These are phyloP conservation scores for Penicillium sclerotigenum DNA, from an alignment of 2,329 filamentous ascomycete species.

Conservation along the genomic window DNA sequence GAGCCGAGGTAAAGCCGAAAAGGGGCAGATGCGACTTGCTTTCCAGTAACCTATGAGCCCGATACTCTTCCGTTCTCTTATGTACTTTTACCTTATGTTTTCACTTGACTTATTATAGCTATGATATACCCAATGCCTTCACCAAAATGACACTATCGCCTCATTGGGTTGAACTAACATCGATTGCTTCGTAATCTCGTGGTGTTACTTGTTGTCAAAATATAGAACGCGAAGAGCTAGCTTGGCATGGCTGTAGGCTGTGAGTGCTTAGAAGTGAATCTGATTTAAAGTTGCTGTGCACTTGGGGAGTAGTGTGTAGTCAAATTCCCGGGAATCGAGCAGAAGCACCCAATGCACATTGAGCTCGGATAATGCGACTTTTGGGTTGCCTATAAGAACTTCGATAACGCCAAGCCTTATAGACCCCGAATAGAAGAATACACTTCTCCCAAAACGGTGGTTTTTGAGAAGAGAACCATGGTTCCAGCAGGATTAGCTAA, in stretches of 20 bases:
- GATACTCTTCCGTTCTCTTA: background rate
- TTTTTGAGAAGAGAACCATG: constrained; percentile 1
- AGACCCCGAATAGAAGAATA: background rate
- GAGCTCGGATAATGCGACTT: background rate
- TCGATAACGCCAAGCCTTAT: background rate
- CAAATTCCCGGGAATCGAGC: background rate
- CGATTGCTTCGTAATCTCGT: background rate
- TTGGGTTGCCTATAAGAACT: background rate
- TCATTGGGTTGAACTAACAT: background rate
- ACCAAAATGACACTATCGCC: background rate
- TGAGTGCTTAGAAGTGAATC: background rate
- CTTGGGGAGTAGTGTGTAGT: background rate
- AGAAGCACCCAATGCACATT: background rate
- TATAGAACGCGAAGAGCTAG: too few relatives aligned
- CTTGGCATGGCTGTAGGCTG: background rate
- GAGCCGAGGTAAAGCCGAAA: constrained; percentile 32
- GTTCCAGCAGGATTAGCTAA: background rate
- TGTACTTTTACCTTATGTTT: background rate
- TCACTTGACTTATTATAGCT: background rate
- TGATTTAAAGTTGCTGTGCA: background rate
- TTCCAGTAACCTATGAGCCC: constrained; percentile 26
- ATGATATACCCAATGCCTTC: background rate
- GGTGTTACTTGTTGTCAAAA: background rate
- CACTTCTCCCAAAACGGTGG: background rate
- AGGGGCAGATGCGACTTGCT: constrained; percentile 36